A percentile compares a stretch with the other conserved stretches of the same genome.
phyloP scores from a whole-genome alignment of 2,329 filamentous ascomycete species.

The Ophiostoma sp. region DNA sequence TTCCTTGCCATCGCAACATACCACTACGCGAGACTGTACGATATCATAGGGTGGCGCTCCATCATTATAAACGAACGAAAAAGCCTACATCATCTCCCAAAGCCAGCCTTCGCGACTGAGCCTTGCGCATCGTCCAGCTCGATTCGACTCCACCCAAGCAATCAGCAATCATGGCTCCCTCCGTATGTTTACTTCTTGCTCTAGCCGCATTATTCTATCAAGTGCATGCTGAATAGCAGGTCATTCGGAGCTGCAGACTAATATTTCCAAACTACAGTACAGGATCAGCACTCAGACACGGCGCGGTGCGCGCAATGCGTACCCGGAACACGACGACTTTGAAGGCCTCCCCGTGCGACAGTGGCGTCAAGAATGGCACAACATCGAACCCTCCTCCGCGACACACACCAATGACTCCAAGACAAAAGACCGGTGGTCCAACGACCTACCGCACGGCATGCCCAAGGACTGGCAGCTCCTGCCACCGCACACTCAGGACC shows the following conservation, averaged over 20 bases:
- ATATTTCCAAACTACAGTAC: constrained; percentile 21
- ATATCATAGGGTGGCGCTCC: background rate
- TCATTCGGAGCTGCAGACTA: background rate
- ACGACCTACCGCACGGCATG: constrained; percentile 72
- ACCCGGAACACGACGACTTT: constrained; percentile 57
- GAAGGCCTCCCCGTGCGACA: constrained; percentile 80
- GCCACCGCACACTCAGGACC: constrained; percentile 71
- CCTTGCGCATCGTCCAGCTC: background rate
- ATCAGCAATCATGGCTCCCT: constrained; percentile 18
- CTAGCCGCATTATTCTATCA: background rate
- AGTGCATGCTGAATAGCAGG: background rate
- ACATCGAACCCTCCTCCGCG: constrained; percentile 59
- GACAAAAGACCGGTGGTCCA: constrained; percentile 64
- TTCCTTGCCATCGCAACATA: background rate
- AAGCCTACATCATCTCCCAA: background rate
- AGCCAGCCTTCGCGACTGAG: background rate
- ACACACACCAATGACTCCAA: constrained; percentile 52
- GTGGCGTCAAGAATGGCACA: constrained; percentile 72
- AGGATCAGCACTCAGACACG: constrained; percentile 42
- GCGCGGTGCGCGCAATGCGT: constrained; percentile 52
- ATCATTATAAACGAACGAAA: background rate
- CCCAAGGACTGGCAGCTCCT: constrained; percentile 78
- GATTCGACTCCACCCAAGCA: background rate
- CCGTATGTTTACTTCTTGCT: constrained; percentile 10
- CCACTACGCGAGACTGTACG: background rate